These are phyloP conservation scores for Corymbia calophylla DNA, from an alignment of 441 rosid genomes.

Conservation along the genomic window DNA sequence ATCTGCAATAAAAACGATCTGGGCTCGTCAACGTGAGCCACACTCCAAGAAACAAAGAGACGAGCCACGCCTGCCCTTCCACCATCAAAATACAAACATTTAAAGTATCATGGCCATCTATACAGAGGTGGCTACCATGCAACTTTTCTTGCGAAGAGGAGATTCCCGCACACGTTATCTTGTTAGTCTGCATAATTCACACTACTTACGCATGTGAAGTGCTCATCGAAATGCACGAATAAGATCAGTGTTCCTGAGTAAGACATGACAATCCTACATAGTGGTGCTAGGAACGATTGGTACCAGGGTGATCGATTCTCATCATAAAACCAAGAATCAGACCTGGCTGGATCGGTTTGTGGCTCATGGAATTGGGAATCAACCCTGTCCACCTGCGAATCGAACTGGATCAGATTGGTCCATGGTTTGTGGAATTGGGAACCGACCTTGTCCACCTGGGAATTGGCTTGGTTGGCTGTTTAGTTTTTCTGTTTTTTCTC, in stretches of 20 bases:
- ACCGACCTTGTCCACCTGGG: neutral
- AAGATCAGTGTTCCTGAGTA: neutral
- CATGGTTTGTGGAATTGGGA: neutral
- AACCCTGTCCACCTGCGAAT: neutral
- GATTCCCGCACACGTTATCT: neutral
- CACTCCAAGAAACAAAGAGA: too few relatives aligned
- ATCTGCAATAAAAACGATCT: neutral
- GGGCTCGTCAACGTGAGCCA: neutral
- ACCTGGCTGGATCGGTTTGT: neutral
- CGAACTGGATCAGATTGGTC: accelerated
- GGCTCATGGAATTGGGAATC: neutral
- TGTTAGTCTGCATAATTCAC: neutral
- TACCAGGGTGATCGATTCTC: neutral
- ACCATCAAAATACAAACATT: neutral
- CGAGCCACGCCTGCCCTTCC: too few relatives aligned
- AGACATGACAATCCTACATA: neutral
- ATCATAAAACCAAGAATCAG: neutral
- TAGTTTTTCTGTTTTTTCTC: neutral
- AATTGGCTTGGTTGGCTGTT: neutral
- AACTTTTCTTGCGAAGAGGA: neutral
- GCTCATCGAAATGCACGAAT: neutral
- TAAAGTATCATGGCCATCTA: neutral
- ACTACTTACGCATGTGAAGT: neutral
- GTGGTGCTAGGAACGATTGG: neutral
- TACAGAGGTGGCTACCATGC: neutral